Conservation (phyloP, 2,329 filamentous ascomycete species). For the Neonectria magnoliae region DNA sequence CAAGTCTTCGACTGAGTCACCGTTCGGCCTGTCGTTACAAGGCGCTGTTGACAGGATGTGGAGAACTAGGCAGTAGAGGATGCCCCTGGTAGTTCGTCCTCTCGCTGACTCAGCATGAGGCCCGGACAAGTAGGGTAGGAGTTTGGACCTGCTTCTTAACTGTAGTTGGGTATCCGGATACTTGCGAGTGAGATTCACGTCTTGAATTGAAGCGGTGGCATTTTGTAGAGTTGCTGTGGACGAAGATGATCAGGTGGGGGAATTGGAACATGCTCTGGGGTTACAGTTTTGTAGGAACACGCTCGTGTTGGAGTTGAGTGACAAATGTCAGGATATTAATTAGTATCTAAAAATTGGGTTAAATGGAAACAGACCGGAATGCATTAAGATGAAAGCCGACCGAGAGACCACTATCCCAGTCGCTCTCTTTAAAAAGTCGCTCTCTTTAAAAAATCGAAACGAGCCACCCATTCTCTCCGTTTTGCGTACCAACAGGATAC, state of each 20-base stretch:
- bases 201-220: neutral
- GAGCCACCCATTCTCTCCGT: too few species aligned
- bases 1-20: neutral
- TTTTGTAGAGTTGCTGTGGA: too few species aligned
- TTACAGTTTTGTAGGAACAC: neutral
- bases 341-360: neutral
- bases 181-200: neutral
- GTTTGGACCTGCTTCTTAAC: neutral
- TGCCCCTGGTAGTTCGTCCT: neutral
- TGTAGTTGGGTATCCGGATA: too few species aligned
- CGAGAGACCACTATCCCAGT: too few species aligned
- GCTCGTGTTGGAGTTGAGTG: neutral
- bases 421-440: too few species aligned
- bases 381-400: too few species aligned
- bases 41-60: neutral
- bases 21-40: neutral
- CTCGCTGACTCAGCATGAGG: neutral
- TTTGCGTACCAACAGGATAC: too few species aligned
- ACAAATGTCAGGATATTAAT: too few species aligned
- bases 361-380: neutral
- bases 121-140: neutral
- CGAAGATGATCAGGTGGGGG: too few species aligned
- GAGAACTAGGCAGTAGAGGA: neutral
- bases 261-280: neutral
- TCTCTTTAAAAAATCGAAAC: too few species aligned